A percentile compares a stretch with the other conserved stretches of the same genome.
Conservation (phyloP, 768 basidiomycete genomes). For the Tricholoma furcatifolium region DNA sequence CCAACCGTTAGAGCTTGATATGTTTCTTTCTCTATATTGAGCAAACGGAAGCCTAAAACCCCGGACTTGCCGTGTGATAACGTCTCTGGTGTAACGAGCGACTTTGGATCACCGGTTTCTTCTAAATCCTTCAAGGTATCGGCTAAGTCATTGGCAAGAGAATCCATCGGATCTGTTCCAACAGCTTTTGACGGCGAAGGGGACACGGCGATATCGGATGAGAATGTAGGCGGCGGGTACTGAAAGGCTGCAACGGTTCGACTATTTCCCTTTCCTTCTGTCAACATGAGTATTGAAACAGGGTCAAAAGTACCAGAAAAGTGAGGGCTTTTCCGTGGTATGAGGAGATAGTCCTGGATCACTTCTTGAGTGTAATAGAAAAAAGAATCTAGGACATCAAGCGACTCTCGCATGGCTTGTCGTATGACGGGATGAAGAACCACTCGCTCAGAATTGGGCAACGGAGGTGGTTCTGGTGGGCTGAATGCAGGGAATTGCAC, state of each 20-base stretch:
- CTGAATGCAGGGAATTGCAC: slow-evolving; percentile 68
- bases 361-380: slow-evolving; percentile 59
- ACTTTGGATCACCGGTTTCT: slow-evolving; percentile 35
- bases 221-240: slow-evolving; percentile 65
- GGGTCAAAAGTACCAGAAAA: slow-evolving; percentile 69
- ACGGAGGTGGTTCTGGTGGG: slow-evolving; percentile 44
- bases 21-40: slow-evolving; percentile 44
- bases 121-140: slow-evolving; percentile 39
- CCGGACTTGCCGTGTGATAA: slow-evolving; percentile 37
- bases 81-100: slow-evolving; percentile 32
- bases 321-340: slow-evolving; percentile 72
- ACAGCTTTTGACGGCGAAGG: neutral
- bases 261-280: slow-evolving; percentile 45
- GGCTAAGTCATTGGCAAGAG: slow-evolving; percentile 38
- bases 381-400: slow-evolving; percentile 45
- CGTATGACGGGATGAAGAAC: slow-evolving; percentile 48
- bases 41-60: slow-evolving; percentile 41
- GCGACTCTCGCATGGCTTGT: slow-evolving; percentile 62
- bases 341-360: slow-evolving; percentile 76
- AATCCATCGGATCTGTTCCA: slow-evolving; percentile 15
- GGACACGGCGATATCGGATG: neutral
- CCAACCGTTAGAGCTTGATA: slow-evolving; percentile 40
- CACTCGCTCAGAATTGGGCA: slow-evolving; percentile 27
- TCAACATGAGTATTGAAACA: slow-evolving; percentile 59
- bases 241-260: slow-evolving; percentile 61